Base-by-base conservation (phyloP, 441 rosid species). In the Aleurites moluccanus region DNA sequence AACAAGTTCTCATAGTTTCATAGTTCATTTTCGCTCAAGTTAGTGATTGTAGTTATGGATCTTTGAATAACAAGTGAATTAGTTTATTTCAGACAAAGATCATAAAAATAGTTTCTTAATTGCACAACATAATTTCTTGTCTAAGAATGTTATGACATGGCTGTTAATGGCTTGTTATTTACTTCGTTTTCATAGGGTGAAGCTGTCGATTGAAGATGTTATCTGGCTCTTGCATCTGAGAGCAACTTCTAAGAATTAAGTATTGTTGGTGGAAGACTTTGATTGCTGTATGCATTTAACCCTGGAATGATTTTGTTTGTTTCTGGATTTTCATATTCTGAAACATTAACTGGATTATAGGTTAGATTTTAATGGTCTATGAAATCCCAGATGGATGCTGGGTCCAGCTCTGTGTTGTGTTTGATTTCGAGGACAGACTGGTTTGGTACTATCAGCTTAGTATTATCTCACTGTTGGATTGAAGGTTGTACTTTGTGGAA, bases 251-350 rank as follows among this genome's bases (percentile, higher is more conserved):
- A 73, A 70, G 82, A 64, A 76, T 61, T 70, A 71, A 67, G 56
- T 69, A 73, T 74, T 69, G 76, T 69, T 57, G 80, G 74, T 78
- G 78, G 84, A 56, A 78, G 77, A 80, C 67, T 71, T 44, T 28
- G 77, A 65, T 74, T 79, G 80, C 80, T 71, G 79, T 77, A 67
- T 76, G 82, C 80, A 18, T 73, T 73, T 73, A 57, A 78, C 80
- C 74, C 59, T 83, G 78, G 81, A 67, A 81, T 77, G 77, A 62
- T 83, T 82, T 63, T 64, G 67, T 72, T 72, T 76, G 78, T 77
- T 77, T 77, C 69, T 70, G 78, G 77, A 72, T 73, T 77, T 77
- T 64, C 42, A 4, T 75, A 74, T 81, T 73, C 83, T 75, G 77
- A 73, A 73, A 68, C 56, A 33, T 72, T 83, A 67, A 78, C 84